These are phyloP conservation scores for Luffa aegyptiaca DNA, from an alignment of 306 rosid species.

Conservation along the genomic window DNA sequence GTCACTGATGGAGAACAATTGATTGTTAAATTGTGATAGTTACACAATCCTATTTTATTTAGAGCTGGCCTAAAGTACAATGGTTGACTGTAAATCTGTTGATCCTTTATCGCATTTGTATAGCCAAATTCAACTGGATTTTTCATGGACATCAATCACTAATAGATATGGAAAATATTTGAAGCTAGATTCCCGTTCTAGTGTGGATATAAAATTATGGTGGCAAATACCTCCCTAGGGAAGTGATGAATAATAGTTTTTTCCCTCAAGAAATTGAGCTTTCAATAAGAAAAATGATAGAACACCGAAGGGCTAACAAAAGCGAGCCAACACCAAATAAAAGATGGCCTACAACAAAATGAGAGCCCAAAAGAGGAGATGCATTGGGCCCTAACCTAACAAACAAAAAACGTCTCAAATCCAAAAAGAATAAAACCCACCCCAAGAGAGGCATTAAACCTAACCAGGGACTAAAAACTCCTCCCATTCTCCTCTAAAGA, in stretches of 20 bases:
- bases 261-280: too few species aligned
- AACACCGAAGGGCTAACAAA: too few species aligned
- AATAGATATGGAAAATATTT: neutral
- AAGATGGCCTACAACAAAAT: too few species aligned
- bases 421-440: too few species aligned
- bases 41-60: neutral
- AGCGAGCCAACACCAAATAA: too few species aligned
- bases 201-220: neutral
- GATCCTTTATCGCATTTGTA: neutral
- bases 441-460: too few species aligned
- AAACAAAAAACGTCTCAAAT: too few species aligned
- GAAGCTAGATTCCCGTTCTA: neutral
- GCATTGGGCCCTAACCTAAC: too few species aligned
- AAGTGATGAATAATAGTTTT: neutral
- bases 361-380: too few species aligned
- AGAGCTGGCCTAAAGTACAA: neutral
- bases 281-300: too few species aligned
- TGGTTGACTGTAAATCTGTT: neutral
- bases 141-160: neutral
- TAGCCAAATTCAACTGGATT: neutral
- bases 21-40: neutral
- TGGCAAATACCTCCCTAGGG: neutral
- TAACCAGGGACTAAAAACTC: too few species aligned
- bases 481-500: too few species aligned
- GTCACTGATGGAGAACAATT: neutral